Evolutionary conservation across 257 asterid genomes (phyloP), one percentile per base, ranked within the genome.

Genomic region (Plantago elongata): DNA sequence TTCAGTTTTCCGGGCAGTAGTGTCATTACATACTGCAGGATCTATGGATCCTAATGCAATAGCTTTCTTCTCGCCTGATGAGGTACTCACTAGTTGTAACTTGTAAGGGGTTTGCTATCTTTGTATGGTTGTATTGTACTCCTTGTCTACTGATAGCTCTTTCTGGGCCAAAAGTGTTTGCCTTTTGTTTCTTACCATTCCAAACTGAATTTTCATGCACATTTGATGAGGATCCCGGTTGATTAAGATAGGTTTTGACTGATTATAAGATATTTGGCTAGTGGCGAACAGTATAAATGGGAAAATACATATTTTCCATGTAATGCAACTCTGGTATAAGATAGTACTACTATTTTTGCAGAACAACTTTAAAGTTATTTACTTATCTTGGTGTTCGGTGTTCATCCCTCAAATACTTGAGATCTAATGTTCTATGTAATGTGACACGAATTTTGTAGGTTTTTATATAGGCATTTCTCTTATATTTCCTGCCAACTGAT

Each of bases 51-150:
- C 97, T 51, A 96, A 81, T 62, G 85, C 95, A 10, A 89, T 89
- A 46, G 94, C 97, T 30, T 84, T 89, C 84, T 92, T 86, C 75
- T 89, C 97, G 0, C 97, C 96, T 15, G 91, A 86, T 71, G 97
- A 92, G 97, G 97, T 90, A 55, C 52, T 49, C 43, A 57, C 58
- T 63, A 37, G 40, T 68, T 45, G 48, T 69, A 46, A 54, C 46
- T 68, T 45, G 48, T 69, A 46, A 54, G 13, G 51, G 34, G 16
- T 61, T 45, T 34, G 38, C 12, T 62, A 29, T 51, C 27, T 45
- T 42, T 15, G 65, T 60, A 60, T 57, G 44, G 54, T 40, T 58
- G 55, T 38, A 51, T 40, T 58, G 55, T 38, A 51, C 14, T 70
- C 63, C 63, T 52, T 61, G 59, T 15, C 46, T 29, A 63, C 61